Base-by-base conservation (phyloP, 2,329 filamentous ascomycete species). In the Aspergillus costaricaensis region DNA sequence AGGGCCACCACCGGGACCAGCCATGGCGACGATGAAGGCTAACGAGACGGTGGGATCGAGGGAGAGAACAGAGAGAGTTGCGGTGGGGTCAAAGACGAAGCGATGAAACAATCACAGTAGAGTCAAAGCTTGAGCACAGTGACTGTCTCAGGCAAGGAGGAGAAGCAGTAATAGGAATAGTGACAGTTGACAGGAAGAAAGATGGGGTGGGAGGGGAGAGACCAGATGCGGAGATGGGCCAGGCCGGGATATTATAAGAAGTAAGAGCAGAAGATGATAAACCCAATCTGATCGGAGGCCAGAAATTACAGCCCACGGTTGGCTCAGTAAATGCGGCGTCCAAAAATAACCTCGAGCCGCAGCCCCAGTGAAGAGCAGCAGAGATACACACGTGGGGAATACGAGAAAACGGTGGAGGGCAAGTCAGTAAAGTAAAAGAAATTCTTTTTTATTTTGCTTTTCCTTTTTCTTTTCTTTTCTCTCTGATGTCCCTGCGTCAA, bases 1-100 rank as follows among this genome's bases (percentile, higher is more conserved):
- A 77, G 94, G 93, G 83, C 94, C 94, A 84, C 92, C 92, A 80
- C 93, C 93, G 75, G 92, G 91, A 80, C 92, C 92, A 82, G 92
- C 91, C 93, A 97, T 97, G 36, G 43, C 69, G 62, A 55, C 38
- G 58, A 38, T 49, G 57, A 57, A 51, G 25, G 48, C 54, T 56
- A 19, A 10, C 32, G 58, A 59, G 41, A 63, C 15, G 55, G 15
- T 17, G 41, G 30, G 39, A 51, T 51, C 27, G 19, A 44, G 17
- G 47, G 39, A 61, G 58, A 47, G 59, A 58, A 55, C 41, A 56
- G 56, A 63, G 55, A 12, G 32, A 15, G 32, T 0, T 36, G 32
- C 32, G 32, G 32, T 36, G 12, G 32, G 32, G 32, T 36, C 12
- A 14, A 60, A 60, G 49, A 60, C 53, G 44, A 43, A 43, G 58